These are phyloP conservation scores for Wickerhamomyces hampshirensis DNA, from an alignment of 805 yeast species.

Conservation along the genomic window DNA sequence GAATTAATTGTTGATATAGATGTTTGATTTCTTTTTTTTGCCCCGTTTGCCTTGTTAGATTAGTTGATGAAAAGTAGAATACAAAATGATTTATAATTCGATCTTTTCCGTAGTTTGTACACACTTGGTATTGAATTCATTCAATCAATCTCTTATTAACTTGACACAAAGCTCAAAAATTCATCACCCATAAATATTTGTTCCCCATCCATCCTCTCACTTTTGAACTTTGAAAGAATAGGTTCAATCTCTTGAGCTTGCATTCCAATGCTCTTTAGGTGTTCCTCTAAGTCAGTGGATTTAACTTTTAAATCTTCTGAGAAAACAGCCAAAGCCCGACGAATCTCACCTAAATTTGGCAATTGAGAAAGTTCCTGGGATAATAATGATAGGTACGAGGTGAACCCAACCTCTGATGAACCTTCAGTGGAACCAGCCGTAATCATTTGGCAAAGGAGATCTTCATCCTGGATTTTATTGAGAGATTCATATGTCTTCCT, in stretches of 20 bases:
- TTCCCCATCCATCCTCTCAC: conserved; percentile 51
- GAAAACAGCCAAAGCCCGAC: conserved; percentile 56
- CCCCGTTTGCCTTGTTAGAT: too few relatives aligned
- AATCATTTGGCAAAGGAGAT: conserved; percentile 44
- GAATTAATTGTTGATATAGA: conserved; percentile 82
- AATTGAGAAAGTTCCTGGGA: conserved; percentile 48
- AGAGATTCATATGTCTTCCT: conserved; percentile 46
- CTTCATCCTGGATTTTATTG: conserved; percentile 41
- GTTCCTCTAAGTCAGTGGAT: conserved; percentile 42
- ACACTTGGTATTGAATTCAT: too few relatives aligned
- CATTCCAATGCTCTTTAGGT: conserved; percentile 42
- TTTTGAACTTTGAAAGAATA: conserved; percentile 51
- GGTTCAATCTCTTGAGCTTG: conserved; percentile 39
- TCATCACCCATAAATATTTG: conserved; percentile 54
- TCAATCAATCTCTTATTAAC: conserved; percentile 1
- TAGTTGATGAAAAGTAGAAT: too few relatives aligned
- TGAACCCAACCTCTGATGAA: conserved; percentile 44
- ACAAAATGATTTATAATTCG: too few relatives aligned
- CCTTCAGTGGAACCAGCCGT: conserved; percentile 25
- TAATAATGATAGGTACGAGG: conserved; percentile 62
- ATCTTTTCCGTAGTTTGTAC: too few relatives aligned
- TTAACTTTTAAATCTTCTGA: conserved; percentile 40
- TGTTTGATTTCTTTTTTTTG: too few relatives aligned
- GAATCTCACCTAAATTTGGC: conserved; percentile 46
- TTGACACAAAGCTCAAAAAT: conserved; percentile 43